These are phyloP conservation scores for Chrysosporium keratinophilum DNA, from an alignment of 2,329 filamentous ascomycete species.

Conservation along the genomic window DNA sequence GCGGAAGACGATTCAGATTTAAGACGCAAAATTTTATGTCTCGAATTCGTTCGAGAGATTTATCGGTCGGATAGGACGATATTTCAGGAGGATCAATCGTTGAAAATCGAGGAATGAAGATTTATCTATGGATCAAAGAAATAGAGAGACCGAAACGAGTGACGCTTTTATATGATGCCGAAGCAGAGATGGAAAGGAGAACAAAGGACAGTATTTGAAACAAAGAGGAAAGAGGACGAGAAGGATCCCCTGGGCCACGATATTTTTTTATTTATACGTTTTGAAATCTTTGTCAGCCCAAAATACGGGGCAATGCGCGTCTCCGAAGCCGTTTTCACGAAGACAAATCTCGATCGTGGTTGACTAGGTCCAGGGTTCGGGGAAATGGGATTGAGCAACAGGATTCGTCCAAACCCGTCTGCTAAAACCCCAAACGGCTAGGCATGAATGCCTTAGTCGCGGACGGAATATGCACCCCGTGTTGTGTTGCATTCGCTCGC, in stretches of 20 bases:
- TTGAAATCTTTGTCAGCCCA: neutral
- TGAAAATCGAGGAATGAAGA: neutral
- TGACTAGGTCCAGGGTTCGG: neutral
- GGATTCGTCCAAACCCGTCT: slow-evolving; percentile 1
- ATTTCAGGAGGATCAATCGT: neutral
- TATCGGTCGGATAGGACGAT: neutral
- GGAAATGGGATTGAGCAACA: neutral
- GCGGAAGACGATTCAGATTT: too few species aligned
- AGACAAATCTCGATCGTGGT: neutral
- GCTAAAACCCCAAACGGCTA: neutral
- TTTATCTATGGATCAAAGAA: neutral
- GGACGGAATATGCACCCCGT: slow-evolving; percentile 5
- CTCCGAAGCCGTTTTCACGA: neutral
- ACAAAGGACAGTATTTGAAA: neutral
- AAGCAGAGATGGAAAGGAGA: neutral
- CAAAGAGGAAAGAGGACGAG: neutral
- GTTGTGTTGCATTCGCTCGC: slow-evolving; percentile 6
- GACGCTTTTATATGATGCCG: neutral
- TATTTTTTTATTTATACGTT: slow-evolving; percentile 3
- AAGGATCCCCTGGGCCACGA: neutral
- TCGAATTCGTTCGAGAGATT: too few species aligned
- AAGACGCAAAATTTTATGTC: too few species aligned
- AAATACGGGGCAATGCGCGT: neutral
- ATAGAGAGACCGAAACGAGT: neutral
- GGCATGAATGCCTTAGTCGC: neutral